phyloP scores from a whole-genome alignment of 768 basidiomycete species.

The Leccinum disarticulatum region DNA sequence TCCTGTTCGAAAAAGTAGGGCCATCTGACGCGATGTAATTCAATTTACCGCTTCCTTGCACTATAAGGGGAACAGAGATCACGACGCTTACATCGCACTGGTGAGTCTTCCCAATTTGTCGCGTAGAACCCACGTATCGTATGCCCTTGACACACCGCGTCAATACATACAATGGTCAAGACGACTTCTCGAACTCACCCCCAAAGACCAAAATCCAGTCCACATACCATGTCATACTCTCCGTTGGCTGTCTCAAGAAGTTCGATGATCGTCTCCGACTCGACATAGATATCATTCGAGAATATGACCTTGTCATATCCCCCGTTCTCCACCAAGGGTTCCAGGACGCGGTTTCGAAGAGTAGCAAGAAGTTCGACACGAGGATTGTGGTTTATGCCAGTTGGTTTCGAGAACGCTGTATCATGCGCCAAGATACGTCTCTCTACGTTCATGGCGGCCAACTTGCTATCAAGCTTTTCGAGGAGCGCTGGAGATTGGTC shows the following conservation, averaged over 20 bases:
- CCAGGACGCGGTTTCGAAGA: slow-evolving; percentile 42
- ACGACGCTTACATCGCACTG: slow-evolving; percentile 10
- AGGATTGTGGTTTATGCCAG: neutral
- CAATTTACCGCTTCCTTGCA: neutral
- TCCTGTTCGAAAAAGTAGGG: slow-evolving; percentile 43
- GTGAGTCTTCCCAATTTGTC: slow-evolving; percentile 17
- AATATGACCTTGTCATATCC: slow-evolving; percentile 41
- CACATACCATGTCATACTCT: slow-evolving; percentile 45
- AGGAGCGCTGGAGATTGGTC: slow-evolving; percentile 17
- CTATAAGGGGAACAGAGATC: neutral
- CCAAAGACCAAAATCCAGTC: slow-evolving; percentile 37
- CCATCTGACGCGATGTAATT: slow-evolving; percentile 22
- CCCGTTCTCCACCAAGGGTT: slow-evolving; percentile 38
- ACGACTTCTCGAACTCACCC: slow-evolving; percentile 29
- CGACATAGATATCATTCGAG: slow-evolving; percentile 43
- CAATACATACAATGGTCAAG: neutral
- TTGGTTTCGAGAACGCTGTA: slow-evolving; percentile 7
- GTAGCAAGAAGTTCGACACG: slow-evolving; percentile 15
- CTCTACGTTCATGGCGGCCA: slow-evolving; percentile 13
- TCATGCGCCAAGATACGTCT: slow-evolving; percentile 16
- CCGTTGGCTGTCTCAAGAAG: slow-evolving; percentile 38
- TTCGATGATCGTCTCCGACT: slow-evolving; percentile 40
- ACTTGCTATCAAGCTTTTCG: slow-evolving; percentile 5
- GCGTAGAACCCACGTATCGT: slow-evolving; percentile 26
- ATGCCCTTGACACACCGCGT: slow-evolving; percentile 11